Conservation (phyloP, 768 basidiomycete species). For the Lyophyllum decastes region DNA sequence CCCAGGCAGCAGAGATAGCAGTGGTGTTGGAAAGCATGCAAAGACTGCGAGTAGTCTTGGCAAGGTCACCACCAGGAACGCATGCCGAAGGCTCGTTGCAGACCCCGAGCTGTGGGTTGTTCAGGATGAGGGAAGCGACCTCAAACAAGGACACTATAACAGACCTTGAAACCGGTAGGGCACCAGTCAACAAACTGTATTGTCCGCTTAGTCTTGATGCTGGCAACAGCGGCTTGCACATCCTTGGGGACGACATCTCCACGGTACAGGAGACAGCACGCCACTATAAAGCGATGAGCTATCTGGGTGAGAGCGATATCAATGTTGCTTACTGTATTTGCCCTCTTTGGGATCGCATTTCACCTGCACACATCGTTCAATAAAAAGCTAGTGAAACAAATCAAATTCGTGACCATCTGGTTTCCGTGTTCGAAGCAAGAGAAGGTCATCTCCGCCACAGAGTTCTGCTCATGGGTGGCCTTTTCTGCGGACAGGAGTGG, state of each 20-base stretch:
- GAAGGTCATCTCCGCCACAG: slow-evolving; percentile 97
- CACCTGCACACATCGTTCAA: slow-evolving; percentile 26
- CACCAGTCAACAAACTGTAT: slow-evolving; percentile 99
- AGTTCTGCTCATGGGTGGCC: slow-evolving; percentile 95
- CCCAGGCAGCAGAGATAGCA: slow-evolving; percentile 94
- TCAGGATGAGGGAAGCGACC: slow-evolving; percentile 11
- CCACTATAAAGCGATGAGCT: slow-evolving; percentile 54
- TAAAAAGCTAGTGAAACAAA: not conserved
- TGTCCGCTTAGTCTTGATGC: slow-evolving; percentile 96
- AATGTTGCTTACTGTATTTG: slow-evolving; percentile 84
- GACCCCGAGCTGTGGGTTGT: slow-evolving; percentile 74
- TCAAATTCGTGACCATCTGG: slow-evolving; percentile 69
- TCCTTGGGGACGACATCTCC: slow-evolving; percentile 98
- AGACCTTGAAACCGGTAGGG: slow-evolving; percentile 91
- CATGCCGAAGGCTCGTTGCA: slow-evolving; percentile 94
- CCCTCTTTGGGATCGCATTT: slow-evolving; percentile 95
- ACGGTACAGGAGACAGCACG: slow-evolving; percentile 89
- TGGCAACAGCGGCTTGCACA: slow-evolving; percentile 87
- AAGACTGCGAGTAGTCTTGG: slow-evolving; percentile 89
- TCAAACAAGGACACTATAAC: slow-evolving; percentile 4
- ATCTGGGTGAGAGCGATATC: not conserved
- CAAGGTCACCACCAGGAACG: slow-evolving; percentile 94
- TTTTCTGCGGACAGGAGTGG: slow-evolving; percentile 96
- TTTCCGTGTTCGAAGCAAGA: slow-evolving; percentile 96
- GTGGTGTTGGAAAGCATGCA: slow-evolving; percentile 99